Evolutionary conservation across 345 rosid genomes (phyloP).

Genomic region (Rhodomyrtus tomentosa): DNA sequence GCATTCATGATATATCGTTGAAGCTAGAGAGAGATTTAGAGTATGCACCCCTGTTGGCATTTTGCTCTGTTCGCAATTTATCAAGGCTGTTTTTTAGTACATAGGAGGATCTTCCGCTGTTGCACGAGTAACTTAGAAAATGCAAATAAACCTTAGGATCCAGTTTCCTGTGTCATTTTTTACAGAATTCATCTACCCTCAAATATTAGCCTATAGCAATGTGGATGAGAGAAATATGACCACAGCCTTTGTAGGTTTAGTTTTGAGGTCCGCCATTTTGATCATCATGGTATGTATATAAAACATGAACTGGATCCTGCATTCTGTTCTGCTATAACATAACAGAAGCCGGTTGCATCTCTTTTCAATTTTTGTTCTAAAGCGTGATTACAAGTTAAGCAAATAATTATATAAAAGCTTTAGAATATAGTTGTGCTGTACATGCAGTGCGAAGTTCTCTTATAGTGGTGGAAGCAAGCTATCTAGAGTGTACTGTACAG

Average conservation of each 20-base stretch:
- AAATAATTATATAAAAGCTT: not conserved
- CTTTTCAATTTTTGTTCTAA: not conserved
- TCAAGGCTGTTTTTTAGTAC: not conserved
- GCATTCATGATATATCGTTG: not conserved
- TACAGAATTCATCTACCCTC: not conserved
- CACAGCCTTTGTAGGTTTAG: not conserved
- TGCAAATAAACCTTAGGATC: not conserved
- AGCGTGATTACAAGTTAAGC: not conserved
- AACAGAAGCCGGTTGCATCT: not conserved
- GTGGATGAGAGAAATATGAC: not conserved
- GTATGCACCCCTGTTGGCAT: not conserved
- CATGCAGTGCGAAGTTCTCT: not conserved
- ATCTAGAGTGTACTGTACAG: not conserved
- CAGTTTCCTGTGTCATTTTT: not conserved
- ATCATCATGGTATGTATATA: not conserved
- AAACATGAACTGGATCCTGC: not conserved
- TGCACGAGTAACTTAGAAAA: not conserved
- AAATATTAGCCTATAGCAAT: not conserved
- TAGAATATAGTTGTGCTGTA: not conserved
- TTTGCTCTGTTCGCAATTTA: not conserved
- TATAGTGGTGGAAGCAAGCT: not conserved
- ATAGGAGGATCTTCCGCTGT: not conserved
- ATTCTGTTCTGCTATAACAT: not conserved
- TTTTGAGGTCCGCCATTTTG: not conserved
- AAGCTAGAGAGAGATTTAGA: not conserved